Conservation (phyloP, 2,329 filamentous ascomycete genomes). For the Calonectria hongkongensis region DNA sequence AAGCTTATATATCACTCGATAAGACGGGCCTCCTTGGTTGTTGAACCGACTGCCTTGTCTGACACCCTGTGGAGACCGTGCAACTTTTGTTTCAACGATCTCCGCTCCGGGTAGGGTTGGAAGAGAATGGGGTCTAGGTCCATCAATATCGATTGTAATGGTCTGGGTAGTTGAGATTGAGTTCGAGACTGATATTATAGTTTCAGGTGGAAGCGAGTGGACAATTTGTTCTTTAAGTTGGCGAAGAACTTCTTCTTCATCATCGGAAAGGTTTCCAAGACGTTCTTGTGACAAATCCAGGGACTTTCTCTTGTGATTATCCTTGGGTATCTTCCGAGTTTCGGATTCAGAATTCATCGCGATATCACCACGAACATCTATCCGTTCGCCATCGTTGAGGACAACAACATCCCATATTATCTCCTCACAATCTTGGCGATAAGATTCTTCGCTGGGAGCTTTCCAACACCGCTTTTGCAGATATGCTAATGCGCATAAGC, state of each 20-base stretch:
- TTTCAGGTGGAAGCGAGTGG: slow-evolving; percentile 72
- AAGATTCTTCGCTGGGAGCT: slow-evolving; percentile 69
- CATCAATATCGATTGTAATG: slow-evolving; percentile 78
- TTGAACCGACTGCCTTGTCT: slow-evolving; percentile 44
- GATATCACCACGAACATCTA: slow-evolving; percentile 67
- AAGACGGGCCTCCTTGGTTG: slow-evolving; percentile 60
- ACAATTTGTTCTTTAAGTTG: slow-evolving; percentile 73
- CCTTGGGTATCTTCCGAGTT: slow-evolving; percentile 12
- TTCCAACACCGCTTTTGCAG: slow-evolving; percentile 75
- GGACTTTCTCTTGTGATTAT: slow-evolving; percentile 19
- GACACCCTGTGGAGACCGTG: slow-evolving; percentile 37
- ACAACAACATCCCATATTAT: slow-evolving; percentile 81
- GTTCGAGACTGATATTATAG: slow-evolving; percentile 76
- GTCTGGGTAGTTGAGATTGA: slow-evolving; percentile 76
- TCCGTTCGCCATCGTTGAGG: slow-evolving; percentile 73
- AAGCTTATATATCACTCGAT: slow-evolving; percentile 76
- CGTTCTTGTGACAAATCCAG: slow-evolving; percentile 14
- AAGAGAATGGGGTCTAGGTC: slow-evolving; percentile 69
- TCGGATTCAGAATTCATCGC: slow-evolving; percentile 10
- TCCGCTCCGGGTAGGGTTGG: slow-evolving; percentile 75
- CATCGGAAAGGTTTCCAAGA: slow-evolving; percentile 43
- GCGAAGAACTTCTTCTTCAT: slow-evolving; percentile 64
- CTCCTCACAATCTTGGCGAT: slow-evolving; percentile 70
- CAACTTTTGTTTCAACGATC: slow-evolving; percentile 71
- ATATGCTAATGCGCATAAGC: slow-evolving; percentile 76